Evolutionary conservation across 441 rosid species (phyloP).

Genomic region (Euphorbia celastroides): DNA sequence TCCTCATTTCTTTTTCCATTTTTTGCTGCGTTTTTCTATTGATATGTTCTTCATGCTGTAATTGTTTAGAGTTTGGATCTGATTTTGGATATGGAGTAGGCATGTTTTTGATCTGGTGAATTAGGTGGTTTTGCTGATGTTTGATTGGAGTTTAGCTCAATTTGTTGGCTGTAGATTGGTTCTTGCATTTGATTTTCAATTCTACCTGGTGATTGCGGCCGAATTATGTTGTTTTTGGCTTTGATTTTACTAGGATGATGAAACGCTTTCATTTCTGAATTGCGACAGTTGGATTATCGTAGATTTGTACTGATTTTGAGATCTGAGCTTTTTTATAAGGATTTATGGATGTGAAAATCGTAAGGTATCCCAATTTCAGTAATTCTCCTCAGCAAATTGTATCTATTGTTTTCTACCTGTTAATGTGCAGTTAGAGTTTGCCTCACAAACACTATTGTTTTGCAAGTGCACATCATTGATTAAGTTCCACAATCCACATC

Average conservation of each 20-base stretch:
- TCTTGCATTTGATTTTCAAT: not conserved
- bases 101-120: not conserved
- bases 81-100: not conserved
- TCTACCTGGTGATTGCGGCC: not conserved
- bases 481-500: not conserved
- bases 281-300: not conserved
- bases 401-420: not conserved
- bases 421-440: not conserved
- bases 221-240: not conserved
- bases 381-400: not conserved
- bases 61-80: constrained; percentile 2
- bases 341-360: no score
- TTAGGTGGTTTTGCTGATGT: not conserved
- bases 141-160: not conserved
- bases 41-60: not conserved
- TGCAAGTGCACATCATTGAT: not conserved
- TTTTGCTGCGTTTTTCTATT: not conserved
- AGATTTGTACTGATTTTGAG: not conserved
- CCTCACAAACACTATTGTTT: not conserved
- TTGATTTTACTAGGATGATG: not conserved
- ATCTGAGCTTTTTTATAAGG: no score
- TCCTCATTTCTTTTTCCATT: not conserved
- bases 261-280: not conserved
- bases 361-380: not conserved
- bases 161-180: not conserved